Percentiles rank a stretch among this genome's conserved stretches.
Evolutionary conservation across 495 filamentous ascomycete species (phyloP).

Genomic region (Xeromyces bisporus): DNA sequence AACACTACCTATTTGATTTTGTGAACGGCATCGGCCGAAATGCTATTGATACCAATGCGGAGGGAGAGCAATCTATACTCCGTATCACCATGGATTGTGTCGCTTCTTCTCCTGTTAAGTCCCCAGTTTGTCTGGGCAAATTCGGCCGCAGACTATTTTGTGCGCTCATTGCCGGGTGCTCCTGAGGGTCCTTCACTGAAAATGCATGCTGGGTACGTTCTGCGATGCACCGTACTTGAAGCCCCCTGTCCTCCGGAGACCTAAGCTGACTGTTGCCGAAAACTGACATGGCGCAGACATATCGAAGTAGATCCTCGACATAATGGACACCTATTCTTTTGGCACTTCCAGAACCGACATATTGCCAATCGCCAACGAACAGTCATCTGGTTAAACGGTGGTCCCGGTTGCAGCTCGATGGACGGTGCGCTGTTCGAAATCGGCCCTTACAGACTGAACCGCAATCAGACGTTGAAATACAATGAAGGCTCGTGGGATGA

Average conservation of each 20-base stretch:
- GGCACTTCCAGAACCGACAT: constrained; percentile 90
- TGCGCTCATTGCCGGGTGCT: constrained; percentile 67
- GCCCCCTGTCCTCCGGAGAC: no score
- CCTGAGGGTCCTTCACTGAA: constrained; percentile 68
- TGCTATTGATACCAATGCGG: no score
- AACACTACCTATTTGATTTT: no score
- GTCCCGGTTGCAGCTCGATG: constrained; percentile 91
- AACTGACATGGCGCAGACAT: constrained; percentile 42
- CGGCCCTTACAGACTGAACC: constrained; percentile 76
- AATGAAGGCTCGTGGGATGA: constrained; percentile 94
- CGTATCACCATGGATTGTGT: constrained; percentile 14
- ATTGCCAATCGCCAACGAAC: constrained; percentile 86
- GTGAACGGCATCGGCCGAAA: no score
- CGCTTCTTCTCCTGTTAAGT: constrained; percentile 10
- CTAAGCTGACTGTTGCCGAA: constrained; percentile 1
- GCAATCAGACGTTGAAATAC: constrained; percentile 54
- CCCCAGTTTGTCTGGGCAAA: constrained; percentile 23
- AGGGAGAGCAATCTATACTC: no score
- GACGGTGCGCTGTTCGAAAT: constrained; percentile 97
- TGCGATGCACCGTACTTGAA: no score
- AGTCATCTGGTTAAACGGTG: constrained; percentile 93
- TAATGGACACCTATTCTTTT: constrained; percentile 94
- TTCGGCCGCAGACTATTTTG: constrained; percentile 75
- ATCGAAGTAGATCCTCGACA: constrained; percentile 69
- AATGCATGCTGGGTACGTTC: constrained; percentile 90